These are phyloP conservation scores for Trichoderma asperelloides DNA, from an alignment of 495 filamentous ascomycete genomes.

Conservation along the genomic window DNA sequence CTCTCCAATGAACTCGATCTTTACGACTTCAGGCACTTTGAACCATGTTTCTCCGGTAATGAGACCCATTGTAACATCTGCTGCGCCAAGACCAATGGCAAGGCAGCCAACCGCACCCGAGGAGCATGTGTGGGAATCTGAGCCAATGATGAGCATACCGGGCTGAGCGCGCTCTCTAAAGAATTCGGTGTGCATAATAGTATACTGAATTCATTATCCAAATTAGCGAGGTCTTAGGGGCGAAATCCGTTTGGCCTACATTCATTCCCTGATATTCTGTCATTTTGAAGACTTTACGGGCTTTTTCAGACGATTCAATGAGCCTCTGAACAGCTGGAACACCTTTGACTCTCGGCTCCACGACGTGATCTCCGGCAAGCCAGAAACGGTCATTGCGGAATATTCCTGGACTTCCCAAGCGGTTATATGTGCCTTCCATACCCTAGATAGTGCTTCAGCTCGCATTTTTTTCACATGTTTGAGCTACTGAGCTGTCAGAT, in stretches of 20 bases:
- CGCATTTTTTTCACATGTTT: neutral
- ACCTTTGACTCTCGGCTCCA: slow-evolving; percentile 32
- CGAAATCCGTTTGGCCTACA: slow-evolving; percentile 10
- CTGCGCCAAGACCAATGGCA: slow-evolving; percentile 35
- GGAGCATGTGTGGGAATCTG: slow-evolving; percentile 42
- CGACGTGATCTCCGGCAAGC: slow-evolving; percentile 39
- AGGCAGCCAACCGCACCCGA: slow-evolving; percentile 32
- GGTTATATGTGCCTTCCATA: slow-evolving; percentile 30
- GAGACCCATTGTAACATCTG: slow-evolving; percentile 36
- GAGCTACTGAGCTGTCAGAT: neutral
- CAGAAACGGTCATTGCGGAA: slow-evolving; percentile 42
- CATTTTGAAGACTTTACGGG: slow-evolving; percentile 32
- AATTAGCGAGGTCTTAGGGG: neutral
- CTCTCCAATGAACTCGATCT: slow-evolving; percentile 27
- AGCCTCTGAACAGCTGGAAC: slow-evolving; percentile 26
- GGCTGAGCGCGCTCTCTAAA: slow-evolving; percentile 35
- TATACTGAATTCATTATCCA: slow-evolving; percentile 21
- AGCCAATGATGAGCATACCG: slow-evolving; percentile 36
- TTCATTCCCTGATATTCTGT: slow-evolving; percentile 39
- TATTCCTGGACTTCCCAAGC: slow-evolving; percentile 28
- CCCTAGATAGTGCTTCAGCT: slow-evolving; percentile 15
- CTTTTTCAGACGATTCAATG: slow-evolving; percentile 27
- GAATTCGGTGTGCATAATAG: slow-evolving; percentile 42
- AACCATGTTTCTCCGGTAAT: slow-evolving; percentile 41
- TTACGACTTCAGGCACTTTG: slow-evolving; percentile 33